A percentile compares a stretch with the other conserved stretches of the same genome.
Evolutionary conservation across 306 rosid species (phyloP).

Genomic region (Trifolium fragiferum): DNA sequence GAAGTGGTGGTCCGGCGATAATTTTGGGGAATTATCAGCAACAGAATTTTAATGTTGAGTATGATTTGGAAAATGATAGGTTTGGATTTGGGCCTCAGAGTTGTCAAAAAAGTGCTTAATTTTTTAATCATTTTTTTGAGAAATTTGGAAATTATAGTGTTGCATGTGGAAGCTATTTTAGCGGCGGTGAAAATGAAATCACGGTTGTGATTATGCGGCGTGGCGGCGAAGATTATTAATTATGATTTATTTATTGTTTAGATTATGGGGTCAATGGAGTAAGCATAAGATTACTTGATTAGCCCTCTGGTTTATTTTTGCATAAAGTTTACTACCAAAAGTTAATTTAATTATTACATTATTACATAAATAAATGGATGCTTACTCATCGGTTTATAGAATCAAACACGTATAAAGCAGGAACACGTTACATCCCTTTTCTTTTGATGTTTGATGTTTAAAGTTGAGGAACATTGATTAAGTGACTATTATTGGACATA

Average conservation of each 20-base stretch:
- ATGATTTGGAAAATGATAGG: constrained; percentile 68
- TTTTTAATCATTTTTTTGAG: not conserved
- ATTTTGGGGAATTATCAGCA: constrained; percentile 86
- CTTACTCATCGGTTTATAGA: not conserved
- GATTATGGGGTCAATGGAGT: constrained; percentile 4
- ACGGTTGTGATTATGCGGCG: not conserved
- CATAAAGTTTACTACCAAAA: not conserved
- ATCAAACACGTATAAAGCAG: not conserved
- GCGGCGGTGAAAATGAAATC: not conserved
- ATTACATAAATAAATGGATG: constrained; percentile 11
- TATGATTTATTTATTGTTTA: not conserved
- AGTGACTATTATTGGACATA: too few relatives aligned
- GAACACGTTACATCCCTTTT: not conserved
- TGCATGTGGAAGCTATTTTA: not conserved
- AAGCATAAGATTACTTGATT: not conserved
- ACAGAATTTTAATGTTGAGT: constrained; percentile 74
- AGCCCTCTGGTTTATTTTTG: not conserved
- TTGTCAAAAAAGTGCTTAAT: constrained; percentile 43
- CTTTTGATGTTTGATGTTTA: too few relatives aligned
- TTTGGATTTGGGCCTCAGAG: constrained; percentile 66
- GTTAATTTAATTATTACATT: not conserved
- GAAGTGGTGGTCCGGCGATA: constrained; percentile 66
- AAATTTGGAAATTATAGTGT: not conserved
- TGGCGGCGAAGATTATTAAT: not conserved
- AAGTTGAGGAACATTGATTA: too few relatives aligned